phyloP scores from a whole-genome alignment of 441 rosid species.

The Jatropha podagrica region DNA sequence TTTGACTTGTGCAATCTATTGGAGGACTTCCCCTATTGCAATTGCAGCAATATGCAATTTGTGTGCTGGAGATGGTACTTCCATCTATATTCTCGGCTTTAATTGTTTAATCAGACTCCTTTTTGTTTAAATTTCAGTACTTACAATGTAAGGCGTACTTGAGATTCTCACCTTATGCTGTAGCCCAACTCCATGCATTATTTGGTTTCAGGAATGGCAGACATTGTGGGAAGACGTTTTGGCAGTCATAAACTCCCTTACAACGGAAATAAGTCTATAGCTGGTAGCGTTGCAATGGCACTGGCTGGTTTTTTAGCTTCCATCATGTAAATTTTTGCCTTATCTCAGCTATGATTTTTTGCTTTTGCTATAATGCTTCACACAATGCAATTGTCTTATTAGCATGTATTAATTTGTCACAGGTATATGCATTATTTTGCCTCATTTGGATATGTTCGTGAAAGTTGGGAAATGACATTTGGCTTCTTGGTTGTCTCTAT shows the following conservation, averaged over 20 bases:
- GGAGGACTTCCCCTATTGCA: conserved; percentile 77
- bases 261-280: conserved; percentile 67
- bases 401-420: conserved; percentile 22
- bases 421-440: conserved; percentile 75
- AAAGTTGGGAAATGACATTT: conserved; percentile 47
- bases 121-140: not conserved
- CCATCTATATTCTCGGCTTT: conserved; percentile 2
- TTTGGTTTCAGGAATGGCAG: conserved; percentile 65
- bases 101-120: not conserved
- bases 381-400: not conserved
- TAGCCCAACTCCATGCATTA: not conserved
- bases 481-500: conserved; percentile 66
- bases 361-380: not conserved
- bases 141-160: not conserved
- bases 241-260: conserved; percentile 67
- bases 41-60: conserved; percentile 77
- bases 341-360: not conserved
- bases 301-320: conserved; percentile 66
- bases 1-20: conserved; percentile 51
- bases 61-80: conserved; percentile 90
- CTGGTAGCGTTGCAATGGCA: conserved; percentile 76
- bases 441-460: conserved; percentile 57
- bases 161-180: not conserved
- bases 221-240: conserved; percentile 64
- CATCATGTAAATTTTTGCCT: conserved; percentile 38